These are phyloP conservation scores for Papilionanthe hybrid DNA, from an alignment of 116 monocot species.

Conservation along the genomic window DNA sequence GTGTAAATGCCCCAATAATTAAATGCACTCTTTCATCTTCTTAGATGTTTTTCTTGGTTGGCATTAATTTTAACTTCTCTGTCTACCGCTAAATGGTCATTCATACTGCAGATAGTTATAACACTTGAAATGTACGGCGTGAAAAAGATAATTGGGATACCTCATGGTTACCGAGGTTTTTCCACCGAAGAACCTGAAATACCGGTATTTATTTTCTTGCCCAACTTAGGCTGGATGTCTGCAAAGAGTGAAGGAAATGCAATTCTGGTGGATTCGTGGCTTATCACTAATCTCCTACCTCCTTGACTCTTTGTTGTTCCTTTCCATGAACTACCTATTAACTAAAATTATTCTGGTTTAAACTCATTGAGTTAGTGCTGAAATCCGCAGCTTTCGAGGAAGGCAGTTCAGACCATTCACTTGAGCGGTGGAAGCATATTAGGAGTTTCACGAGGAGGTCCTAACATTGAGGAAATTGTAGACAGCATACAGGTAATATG, in stretches of 20 bases:
- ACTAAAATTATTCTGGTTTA: background rate
- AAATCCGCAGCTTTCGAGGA: constrained; percentile 49
- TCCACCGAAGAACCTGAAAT: constrained; percentile 44
- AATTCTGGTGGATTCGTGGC: background rate
- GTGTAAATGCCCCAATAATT: too few relatives aligned
- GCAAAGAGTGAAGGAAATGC: background rate
- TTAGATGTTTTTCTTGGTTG: background rate
- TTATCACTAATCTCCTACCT: background rate
- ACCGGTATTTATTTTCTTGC: constrained; percentile 27
- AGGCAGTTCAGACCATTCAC: constrained; percentile 65
- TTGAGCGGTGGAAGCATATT: constrained; percentile 69
- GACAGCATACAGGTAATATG: constrained; percentile 59
- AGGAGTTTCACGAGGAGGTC: constrained; percentile 71
- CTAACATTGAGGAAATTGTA: constrained; percentile 52
- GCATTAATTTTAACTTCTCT: background rate
- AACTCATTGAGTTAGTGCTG: background rate
- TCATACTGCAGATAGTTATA: constrained; percentile 48
- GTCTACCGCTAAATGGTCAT: background rate
- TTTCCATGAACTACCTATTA: background rate
- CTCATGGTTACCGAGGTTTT: constrained; percentile 61
- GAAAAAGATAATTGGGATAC: constrained; percentile 62
- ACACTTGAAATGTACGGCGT: constrained; percentile 73
- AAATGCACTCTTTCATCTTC: background rate
- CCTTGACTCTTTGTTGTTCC: background rate
- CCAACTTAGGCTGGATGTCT: background rate